Percentiles rank a stretch among this genome's conserved stretches.
Conservation (phyloP, 257 asterid species). For the Capsicum rhomboideum region DNA sequence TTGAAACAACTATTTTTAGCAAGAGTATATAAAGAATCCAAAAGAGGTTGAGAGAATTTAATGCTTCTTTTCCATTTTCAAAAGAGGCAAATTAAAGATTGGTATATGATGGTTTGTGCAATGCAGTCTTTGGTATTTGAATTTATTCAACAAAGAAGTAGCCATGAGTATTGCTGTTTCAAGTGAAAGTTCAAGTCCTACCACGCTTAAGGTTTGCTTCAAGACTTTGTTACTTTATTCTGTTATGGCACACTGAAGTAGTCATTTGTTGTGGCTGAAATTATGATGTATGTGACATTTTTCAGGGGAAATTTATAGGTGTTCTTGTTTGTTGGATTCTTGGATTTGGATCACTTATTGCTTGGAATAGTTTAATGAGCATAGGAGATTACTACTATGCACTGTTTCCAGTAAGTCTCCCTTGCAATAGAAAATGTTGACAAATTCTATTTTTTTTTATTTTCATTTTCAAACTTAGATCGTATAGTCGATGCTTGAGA, state of each 20-base stretch:
- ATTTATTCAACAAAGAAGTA: neutral
- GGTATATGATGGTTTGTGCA: neutral
- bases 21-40: neutral
- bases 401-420: constrained; percentile 50
- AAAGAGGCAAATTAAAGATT: neutral
- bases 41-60: neutral
- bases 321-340: constrained; percentile 62
- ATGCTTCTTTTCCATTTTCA: neutral
- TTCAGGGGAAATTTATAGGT: constrained; percentile 58
- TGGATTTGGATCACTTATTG: constrained; percentile 74
- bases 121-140: neutral
- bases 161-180: constrained; percentile 18
- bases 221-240: neutral
- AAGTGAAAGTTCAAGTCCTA: constrained; percentile 19
- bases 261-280: neutral
- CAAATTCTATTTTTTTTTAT: neutral
- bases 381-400: constrained; percentile 65
- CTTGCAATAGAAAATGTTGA: neutral
- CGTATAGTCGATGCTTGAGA: neutral
- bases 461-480: neutral
- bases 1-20: too few relatives aligned
- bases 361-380: constrained; percentile 84
- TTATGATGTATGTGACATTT: neutral
- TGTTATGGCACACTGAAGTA: neutral
- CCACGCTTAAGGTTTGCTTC: constrained; percentile 60